Percentiles rank a stretch among this genome's conserved stretches.
These are phyloP conservation scores for Ophiostoma montium DNA, from an alignment of 2,329 filamentous ascomycete genomes.

Conservation along the genomic window DNA sequence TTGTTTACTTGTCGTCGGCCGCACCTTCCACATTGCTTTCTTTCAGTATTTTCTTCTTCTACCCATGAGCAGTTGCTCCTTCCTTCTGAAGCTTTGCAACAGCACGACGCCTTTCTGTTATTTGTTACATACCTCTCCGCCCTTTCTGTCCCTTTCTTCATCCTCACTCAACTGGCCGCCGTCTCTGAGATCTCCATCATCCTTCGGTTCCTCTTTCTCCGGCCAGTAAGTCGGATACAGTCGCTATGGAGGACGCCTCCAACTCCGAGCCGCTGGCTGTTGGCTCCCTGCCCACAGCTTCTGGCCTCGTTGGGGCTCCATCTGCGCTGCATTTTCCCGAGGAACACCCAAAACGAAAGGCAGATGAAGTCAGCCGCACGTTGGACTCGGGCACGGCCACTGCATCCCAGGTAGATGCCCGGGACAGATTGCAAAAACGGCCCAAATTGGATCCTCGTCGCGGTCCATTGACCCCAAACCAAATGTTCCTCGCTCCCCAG, in stretches of 20 bases:
- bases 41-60: background rate
- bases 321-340: background rate
- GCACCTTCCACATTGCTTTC: background rate
- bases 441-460: slow-evolving; percentile 14
- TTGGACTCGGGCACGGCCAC: background rate
- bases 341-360: background rate
- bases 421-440: slow-evolving; percentile 13
- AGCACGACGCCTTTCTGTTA: too few species aligned
- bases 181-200: too few species aligned
- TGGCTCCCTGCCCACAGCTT: background rate
- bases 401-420: too few species aligned
- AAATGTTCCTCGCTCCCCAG: background rate
- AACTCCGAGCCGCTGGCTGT: background rate
- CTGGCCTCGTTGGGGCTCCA: background rate
- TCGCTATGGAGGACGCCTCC: background rate
- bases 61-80: background rate
- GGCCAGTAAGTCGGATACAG: too few species aligned
- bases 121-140: too few species aligned
- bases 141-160: too few species aligned
- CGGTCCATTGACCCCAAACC: background rate
- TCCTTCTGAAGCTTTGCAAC: background rate
- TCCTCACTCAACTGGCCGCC: too few species aligned
- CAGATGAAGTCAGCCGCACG: too few species aligned
- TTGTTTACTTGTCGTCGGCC: background rate
- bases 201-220: too few species aligned